Conservation (phyloP, 768 basidiomycete species). For the Termitomyces sp. region DNA sequence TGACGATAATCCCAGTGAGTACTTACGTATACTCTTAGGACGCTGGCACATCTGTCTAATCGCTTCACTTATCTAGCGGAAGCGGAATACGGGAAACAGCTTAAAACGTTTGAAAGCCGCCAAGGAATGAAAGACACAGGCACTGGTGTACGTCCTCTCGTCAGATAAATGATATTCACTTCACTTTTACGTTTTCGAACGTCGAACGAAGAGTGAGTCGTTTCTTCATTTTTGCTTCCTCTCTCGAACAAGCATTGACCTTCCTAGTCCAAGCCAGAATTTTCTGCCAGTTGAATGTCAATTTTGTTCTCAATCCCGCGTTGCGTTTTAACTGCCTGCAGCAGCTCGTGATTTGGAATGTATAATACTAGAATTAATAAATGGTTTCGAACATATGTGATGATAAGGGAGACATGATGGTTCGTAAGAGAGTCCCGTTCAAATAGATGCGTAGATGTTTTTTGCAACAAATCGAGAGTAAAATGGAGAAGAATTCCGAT, state of each 20-base stretch:
- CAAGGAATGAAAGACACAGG: conserved; percentile 42
- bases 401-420: neutral
- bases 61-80: conserved; percentile 14
- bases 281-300: neutral
- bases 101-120: conserved; percentile 34
- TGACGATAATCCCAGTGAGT: conserved; percentile 33
- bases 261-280: neutral
- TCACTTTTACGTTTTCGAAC: neutral
- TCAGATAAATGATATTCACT: conserved; percentile 32
- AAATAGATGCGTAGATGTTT: conserved; percentile 6
- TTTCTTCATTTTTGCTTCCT: neutral
- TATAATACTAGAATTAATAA: conserved; percentile 15
- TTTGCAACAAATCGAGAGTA: neutral
- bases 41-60: neutral
- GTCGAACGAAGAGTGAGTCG: conserved; percentile 8
- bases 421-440: conserved; percentile 4
- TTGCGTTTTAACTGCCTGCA: neutral
- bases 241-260: neutral
- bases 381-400: conserved; percentile 2
- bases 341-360: conserved; percentile 3
- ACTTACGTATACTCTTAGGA: no score
- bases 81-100: conserved; percentile 41
- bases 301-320: neutral
- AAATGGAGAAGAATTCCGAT: neutral
- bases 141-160: conserved; percentile 41